A percentile compares a stretch with the other conserved stretches of the same genome.
phyloP scores from a whole-genome alignment of 2,329 filamentous ascomycete species.

The Bipolaris cookei region DNA sequence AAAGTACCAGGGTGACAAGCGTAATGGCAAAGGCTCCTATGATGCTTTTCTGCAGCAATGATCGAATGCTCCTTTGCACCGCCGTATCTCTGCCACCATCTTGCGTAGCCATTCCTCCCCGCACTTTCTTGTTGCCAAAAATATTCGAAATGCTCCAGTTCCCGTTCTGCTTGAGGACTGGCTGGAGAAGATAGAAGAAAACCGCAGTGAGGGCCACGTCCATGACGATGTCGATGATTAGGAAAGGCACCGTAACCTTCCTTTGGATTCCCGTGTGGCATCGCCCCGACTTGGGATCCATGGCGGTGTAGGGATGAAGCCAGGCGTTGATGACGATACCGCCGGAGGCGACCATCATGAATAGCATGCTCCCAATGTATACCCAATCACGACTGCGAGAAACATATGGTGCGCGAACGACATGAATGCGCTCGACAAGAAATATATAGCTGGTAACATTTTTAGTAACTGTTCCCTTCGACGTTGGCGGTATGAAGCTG shows the following conservation, averaged over 20 bases:
- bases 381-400: constrained; percentile 42
- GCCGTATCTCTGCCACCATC: constrained; percentile 10
- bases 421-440: constrained; percentile 50
- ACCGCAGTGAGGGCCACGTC: constrained; percentile 45
- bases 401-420: constrained; percentile 41
- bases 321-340: constrained; percentile 35
- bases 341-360: constrained; percentile 30
- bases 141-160: neutral
- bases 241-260: constrained; percentile 43
- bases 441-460: constrained; percentile 42
- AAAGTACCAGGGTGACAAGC: constrained; percentile 47
- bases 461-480: neutral
- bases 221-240: constrained; percentile 45
- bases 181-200: constrained; percentile 46
- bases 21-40: constrained; percentile 44
- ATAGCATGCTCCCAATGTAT: constrained; percentile 38
- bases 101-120: neutral
- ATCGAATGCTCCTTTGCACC: constrained; percentile 29
- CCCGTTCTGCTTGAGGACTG: constrained; percentile 16
- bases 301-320: constrained; percentile 37
- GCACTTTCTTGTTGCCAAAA: neutral
- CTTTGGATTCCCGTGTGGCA: constrained; percentile 48
- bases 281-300: constrained; percentile 34
- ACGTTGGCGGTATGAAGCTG: neutral
- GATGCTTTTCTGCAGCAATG: constrained; percentile 36